Evolutionary conservation across 352 stramenopile genomes (phyloP).

Genomic region (Pythium periplocum): DNA sequence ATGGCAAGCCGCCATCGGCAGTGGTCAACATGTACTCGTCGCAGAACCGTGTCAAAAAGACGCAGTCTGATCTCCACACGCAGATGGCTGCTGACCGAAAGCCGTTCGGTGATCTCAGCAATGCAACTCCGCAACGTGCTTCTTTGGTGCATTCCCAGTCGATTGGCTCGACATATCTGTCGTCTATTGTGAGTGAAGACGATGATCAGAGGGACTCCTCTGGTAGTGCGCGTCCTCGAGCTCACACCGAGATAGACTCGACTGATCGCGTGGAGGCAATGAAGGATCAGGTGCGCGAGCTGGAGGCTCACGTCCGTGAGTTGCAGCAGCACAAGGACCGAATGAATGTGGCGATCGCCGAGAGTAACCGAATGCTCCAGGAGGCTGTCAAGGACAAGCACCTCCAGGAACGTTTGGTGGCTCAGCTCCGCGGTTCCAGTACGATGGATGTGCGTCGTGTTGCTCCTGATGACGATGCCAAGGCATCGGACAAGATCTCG

Average conservation of each 20-base stretch:
- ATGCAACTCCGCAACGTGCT: not conserved
- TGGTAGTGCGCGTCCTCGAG: slow-evolving; percentile 29
- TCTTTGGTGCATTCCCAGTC: no score
- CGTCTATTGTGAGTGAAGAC: no score
- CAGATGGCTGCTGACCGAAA: slow-evolving; percentile 5
- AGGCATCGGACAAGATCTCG: slow-evolving; percentile 30
- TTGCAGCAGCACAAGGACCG: slow-evolving; percentile 47
- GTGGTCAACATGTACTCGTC: slow-evolving; percentile 68
- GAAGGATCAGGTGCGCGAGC: slow-evolving; percentile 65
- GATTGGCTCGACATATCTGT: no score
- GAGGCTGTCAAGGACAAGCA: slow-evolving; percentile 36
- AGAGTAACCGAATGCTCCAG: slow-evolving; percentile 32
- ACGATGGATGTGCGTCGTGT: slow-evolving; percentile 70
- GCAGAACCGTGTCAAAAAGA: slow-evolving; percentile 9
- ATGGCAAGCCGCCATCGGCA: slow-evolving; percentile 55
- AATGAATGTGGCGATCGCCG: slow-evolving; percentile 47
- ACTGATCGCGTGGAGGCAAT: slow-evolving; percentile 47
- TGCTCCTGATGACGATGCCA: slow-evolving; percentile 35
- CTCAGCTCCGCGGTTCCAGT: slow-evolving; percentile 41
- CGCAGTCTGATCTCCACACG: no score
- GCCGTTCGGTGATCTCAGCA: slow-evolving; percentile 11
- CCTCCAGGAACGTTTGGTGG: slow-evolving; percentile 27
- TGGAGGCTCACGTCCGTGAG: slow-evolving; percentile 63
- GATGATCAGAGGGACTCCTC: no score
- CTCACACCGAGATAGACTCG: slow-evolving; percentile 60